Conservation (phyloP, 305 asterid species). For the Fraxinus baroniana region DNA sequence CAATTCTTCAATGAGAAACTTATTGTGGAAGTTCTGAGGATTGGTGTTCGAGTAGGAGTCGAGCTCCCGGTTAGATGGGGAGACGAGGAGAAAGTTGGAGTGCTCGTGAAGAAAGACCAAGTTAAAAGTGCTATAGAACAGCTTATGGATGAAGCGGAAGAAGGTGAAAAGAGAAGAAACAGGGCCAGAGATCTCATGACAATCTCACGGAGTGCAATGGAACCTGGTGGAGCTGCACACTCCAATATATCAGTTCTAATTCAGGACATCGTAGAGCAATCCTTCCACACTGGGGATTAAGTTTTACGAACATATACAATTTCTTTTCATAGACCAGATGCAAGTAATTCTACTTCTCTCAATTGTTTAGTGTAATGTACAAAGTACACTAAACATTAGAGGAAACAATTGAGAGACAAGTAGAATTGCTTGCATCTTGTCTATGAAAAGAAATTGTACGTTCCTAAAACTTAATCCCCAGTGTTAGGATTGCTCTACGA, state of each 20-base stretch:
- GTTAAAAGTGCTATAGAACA: slow-evolving; percentile 37
- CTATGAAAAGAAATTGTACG: neutral
- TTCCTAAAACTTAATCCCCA: neutral
- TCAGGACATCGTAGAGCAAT: slow-evolving; percentile 28
- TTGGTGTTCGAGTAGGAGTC: slow-evolving; percentile 47
- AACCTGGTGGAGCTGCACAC: slow-evolving; percentile 45
- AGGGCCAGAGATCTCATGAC: slow-evolving; percentile 35
- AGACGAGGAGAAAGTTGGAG: slow-evolving; percentile 59
- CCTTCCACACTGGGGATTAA: neutral
- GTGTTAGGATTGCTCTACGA: neutral
- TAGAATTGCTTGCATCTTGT: neutral
- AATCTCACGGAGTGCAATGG: slow-evolving; percentile 36
- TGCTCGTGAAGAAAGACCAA: slow-evolving; percentile 41
- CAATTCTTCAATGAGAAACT: slow-evolving; percentile 58
- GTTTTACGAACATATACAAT: neutral
- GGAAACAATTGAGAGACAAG: neutral
- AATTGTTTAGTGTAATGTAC: too few species aligned
- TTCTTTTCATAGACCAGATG: neutral
- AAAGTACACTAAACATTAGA: too few species aligned
- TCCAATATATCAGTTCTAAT: slow-evolving; percentile 33
- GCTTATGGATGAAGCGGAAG: slow-evolving; percentile 47
- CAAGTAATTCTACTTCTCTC: neutral
- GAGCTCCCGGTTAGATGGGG: slow-evolving; percentile 54
- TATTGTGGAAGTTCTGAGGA: slow-evolving; percentile 36
- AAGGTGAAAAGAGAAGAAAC: slow-evolving; percentile 35